phyloP scores from a whole-genome alignment of 2,329 filamentous ascomycete species.

The Basipetospora chlamydospora region DNA sequence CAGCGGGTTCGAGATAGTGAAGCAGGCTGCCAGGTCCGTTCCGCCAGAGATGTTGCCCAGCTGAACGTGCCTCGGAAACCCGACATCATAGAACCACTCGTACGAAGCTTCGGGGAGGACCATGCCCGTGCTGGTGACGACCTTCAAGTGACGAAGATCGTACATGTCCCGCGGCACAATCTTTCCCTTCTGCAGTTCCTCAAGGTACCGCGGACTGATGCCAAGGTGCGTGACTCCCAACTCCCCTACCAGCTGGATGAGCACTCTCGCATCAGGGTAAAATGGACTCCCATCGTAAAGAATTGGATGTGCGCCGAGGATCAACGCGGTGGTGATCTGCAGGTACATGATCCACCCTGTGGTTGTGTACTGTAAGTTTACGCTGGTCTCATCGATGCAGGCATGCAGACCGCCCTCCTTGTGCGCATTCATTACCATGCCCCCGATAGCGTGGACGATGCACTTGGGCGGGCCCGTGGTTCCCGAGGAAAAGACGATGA shows the following conservation, averaged over 20 bases:
- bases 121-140: conserved; percentile 66
- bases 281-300: conserved; percentile 81
- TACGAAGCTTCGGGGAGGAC: conserved; percentile 64
- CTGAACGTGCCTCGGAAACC: conserved; percentile 52
- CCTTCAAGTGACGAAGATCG: conserved; percentile 45
- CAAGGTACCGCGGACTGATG: conserved; percentile 62
- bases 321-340: conserved; percentile 39
- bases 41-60: conserved; percentile 64
- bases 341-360: conserved; percentile 89
- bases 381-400: conserved; percentile 21
- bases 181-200: conserved; percentile 51
- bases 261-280: conserved; percentile 47
- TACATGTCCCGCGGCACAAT: conserved; percentile 47
- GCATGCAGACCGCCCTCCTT: conserved; percentile 47
- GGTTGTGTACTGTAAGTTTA: conserved; percentile 43
- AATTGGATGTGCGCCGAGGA: conserved; percentile 45
- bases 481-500: conserved; percentile 67
- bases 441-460: conserved; percentile 65
- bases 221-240: conserved; percentile 60
- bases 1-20: conserved; percentile 52
- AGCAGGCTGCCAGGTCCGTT: conserved; percentile 56
- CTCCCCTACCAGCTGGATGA: conserved; percentile 47
- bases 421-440: conserved; percentile 35
- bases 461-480: conserved; percentile 77
- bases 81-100: conserved; percentile 62